A percentile compares a stretch with the other conserved stretches of the same genome.
These are phyloP conservation scores for Geotrichum citri-aurantii DNA, from an alignment of 1,139 yeast genomes.

Conservation along the genomic window DNA sequence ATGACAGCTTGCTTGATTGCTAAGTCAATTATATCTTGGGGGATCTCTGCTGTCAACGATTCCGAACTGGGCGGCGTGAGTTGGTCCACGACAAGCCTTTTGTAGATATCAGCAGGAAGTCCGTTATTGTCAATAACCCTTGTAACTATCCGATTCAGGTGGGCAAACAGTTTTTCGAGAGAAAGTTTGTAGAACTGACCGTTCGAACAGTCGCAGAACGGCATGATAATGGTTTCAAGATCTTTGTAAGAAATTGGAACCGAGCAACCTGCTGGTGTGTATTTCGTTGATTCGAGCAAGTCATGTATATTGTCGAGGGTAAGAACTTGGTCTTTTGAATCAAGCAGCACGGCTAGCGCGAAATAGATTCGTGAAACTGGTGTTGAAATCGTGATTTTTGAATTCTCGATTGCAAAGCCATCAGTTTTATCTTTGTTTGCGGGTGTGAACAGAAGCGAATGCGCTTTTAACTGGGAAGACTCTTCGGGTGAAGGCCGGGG, in stretches of 20 bases:
- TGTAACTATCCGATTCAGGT: constrained; percentile 22
- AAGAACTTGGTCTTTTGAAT: constrained; percentile 23
- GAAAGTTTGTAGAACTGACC: constrained; percentile 22
- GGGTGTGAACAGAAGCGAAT: constrained; percentile 1
- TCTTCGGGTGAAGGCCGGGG: constrained; percentile 11
- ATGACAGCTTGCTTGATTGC: constrained; percentile 30
- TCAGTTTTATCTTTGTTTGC: not conserved
- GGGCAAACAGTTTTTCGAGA: constrained; percentile 20
- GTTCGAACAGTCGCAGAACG: constrained; percentile 7
- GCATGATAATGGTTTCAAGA: constrained; percentile 1
- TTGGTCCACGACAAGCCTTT: constrained; percentile 19
- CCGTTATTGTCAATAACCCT: constrained; percentile 20
- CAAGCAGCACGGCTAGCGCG: constrained; percentile 27
- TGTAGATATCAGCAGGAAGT: constrained; percentile 20
- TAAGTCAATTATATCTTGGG: constrained; percentile 22
- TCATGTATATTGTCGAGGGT: constrained; percentile 34
- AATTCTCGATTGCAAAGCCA: constrained; percentile 23
- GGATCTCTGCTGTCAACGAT: constrained; percentile 25
- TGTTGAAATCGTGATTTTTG: constrained; percentile 30
- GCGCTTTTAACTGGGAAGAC: constrained; percentile 6
- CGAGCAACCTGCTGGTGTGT: constrained; percentile 1
- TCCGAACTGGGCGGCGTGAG: constrained; percentile 25
- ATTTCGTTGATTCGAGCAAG: constrained; percentile 19
- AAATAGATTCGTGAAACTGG: constrained; percentile 33
- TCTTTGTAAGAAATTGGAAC: constrained; percentile 1